These are phyloP conservation scores for Gracilaria caudata DNA, from an alignment of 23 red algal species.

Conservation along the genomic window DNA sequence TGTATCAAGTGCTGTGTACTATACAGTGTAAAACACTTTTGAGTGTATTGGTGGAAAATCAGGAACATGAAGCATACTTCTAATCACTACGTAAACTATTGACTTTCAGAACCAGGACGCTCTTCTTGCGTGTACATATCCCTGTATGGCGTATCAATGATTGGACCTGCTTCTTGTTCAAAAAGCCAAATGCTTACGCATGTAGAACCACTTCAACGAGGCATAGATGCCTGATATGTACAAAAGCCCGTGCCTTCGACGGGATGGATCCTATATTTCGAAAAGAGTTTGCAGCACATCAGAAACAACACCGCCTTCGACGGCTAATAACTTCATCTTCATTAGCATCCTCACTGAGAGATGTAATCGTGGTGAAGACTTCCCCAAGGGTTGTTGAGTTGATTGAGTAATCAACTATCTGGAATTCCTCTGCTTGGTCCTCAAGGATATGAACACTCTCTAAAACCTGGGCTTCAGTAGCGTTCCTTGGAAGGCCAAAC, in stretches of 20 bases:
- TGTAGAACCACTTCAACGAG: not conserved
- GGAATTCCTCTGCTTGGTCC: slow-evolving; percentile 21
- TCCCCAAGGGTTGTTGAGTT: slow-evolving; percentile 58
- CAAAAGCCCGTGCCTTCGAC: not conserved
- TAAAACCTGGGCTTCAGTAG: slow-evolving; percentile 29
- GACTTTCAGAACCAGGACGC: too few relatives aligned
- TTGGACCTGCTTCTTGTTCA: too few relatives aligned
- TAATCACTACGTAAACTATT: too few relatives aligned
- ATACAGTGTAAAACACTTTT: too few relatives aligned
- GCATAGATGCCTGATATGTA: not conserved
- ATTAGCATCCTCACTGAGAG: slow-evolving; percentile 50
- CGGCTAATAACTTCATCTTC: slow-evolving; percentile 21
- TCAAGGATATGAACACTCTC: slow-evolving; percentile 38
- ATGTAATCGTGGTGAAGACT: slow-evolving; percentile 68
- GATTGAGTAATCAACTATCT: slow-evolving; percentile 53
- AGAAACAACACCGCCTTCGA: slow-evolving; percentile 3
- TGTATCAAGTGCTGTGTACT: too few relatives aligned
- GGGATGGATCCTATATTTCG: too few relatives aligned
- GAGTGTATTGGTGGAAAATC: too few relatives aligned
- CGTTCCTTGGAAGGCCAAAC: slow-evolving; percentile 37
- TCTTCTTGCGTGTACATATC: too few relatives aligned
- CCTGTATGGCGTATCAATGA: too few relatives aligned
- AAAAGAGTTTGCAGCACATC: too few relatives aligned
- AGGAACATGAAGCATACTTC: too few relatives aligned
- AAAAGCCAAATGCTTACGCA: not conserved